Evolutionary conservation across 768 basidiomycete genomes (phyloP).

Genomic region (Agrocybe pediades): DNA sequence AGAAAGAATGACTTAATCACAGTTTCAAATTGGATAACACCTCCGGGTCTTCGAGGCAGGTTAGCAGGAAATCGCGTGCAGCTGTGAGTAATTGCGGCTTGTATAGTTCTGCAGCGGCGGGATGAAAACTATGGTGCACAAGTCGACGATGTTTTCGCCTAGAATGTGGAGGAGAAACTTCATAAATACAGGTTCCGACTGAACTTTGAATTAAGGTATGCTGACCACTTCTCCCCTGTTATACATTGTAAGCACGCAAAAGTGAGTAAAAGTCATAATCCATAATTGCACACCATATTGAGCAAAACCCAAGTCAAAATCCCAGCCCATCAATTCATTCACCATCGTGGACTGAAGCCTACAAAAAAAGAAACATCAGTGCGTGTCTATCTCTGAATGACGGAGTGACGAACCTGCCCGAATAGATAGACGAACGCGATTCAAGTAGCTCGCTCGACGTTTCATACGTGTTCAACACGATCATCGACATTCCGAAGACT

Average conservation of each 20-base stretch:
- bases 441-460: slow-evolving; percentile 44
- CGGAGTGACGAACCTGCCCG: slow-evolving; percentile 13
- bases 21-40: slow-evolving; percentile 34
- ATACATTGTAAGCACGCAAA: too few relatives aligned
- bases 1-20: slow-evolving; percentile 21
- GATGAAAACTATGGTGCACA: slow-evolving; percentile 16
- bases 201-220: too few relatives aligned
- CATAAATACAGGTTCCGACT: neutral
- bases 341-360: slow-evolving; percentile 22
- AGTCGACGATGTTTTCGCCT: slow-evolving; percentile 19
- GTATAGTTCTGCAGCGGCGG: slow-evolving; percentile 19
- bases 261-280: slow-evolving; percentile 21
- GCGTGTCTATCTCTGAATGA: neutral
- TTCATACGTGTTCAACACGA: slow-evolving; percentile 37
- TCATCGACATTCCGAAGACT: slow-evolving; percentile 23
- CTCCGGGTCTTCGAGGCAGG: slow-evolving; percentile 33
- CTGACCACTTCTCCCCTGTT: slow-evolving; percentile 21
- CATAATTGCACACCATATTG: slow-evolving; percentile 19
- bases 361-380: neutral
- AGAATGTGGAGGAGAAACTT: neutral
- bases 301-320: slow-evolving; percentile 21
- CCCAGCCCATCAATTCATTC: slow-evolving; percentile 26
- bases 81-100: slow-evolving; percentile 21
- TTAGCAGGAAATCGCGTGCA: slow-evolving; percentile 27
- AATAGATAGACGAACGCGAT: slow-evolving; percentile 35